These are phyloP conservation scores for Buddleja alternifolia DNA, from an alignment of 257 asterid genomes.

Conservation along the genomic window DNA sequence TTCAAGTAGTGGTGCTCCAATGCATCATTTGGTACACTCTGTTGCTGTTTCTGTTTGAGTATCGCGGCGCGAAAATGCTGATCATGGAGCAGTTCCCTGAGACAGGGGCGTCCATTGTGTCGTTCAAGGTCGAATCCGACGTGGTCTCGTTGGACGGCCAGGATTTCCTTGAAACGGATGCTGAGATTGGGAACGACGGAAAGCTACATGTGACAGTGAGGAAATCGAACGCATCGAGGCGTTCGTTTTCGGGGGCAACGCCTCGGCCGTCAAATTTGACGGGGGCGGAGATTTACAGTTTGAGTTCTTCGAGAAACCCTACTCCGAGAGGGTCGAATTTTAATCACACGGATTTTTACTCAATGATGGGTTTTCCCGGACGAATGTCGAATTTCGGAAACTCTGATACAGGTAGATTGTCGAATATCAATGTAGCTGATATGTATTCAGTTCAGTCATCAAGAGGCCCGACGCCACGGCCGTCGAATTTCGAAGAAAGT, in stretches of 20 bases:
- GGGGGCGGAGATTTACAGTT: constrained; percentile 59
- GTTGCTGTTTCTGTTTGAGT: constrained; percentile 74
- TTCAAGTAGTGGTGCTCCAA: constrained; percentile 86
- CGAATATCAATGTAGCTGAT: constrained; percentile 69
- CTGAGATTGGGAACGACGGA: constrained; percentile 83
- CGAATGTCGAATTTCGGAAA: constrained; percentile 78
- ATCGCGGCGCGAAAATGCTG: constrained; percentile 87
- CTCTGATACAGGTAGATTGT: constrained; percentile 64
- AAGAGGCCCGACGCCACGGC: constrained; percentile 90
- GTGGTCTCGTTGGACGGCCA: constrained; percentile 91
- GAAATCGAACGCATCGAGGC: constrained; percentile 84
- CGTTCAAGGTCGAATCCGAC: constrained; percentile 89
- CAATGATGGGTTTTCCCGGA: constrained; percentile 72
- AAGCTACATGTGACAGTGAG: constrained; percentile 83
- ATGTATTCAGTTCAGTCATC: constrained; percentile 92
- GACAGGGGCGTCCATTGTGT: constrained; percentile 86
- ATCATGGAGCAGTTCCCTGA: constrained; percentile 93
- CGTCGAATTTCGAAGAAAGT: constrained; percentile 84
- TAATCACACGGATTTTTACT: constrained; percentile 58
- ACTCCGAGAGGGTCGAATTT: constrained; percentile 62
- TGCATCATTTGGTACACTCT: constrained; percentile 95
- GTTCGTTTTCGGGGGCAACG: constrained; percentile 59
- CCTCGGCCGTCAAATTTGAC: constrained; percentile 63
- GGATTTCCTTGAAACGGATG: constrained; percentile 90
- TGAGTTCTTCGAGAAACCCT: constrained; percentile 57